Base-by-base conservation (phyloP, 305 asterid genomes). In the Ajuga reptans region DNA sequence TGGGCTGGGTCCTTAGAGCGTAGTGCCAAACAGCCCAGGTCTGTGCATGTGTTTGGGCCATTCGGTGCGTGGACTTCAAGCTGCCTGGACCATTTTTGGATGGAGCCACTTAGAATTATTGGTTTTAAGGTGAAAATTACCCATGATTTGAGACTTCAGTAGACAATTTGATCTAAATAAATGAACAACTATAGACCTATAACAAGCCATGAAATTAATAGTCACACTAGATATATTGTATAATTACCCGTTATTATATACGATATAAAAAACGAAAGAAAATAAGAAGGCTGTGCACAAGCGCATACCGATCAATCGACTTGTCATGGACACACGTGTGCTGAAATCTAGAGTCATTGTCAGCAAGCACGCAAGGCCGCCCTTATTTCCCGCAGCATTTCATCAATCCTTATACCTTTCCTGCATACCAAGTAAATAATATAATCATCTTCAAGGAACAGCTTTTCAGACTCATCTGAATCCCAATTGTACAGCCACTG, bases 321-420 rank as follows among this genome's bases (percentile, higher is more conserved):
- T 75, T 43, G 15, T 36, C 73, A 17, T 49, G 68, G 54, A 50
- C 10, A 37, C 42, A 1, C 8, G 9, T 57, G 18, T n/a, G 62
- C 63, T 3, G 18, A 61, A 34, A 59, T 53, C 66, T 77, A 37
- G 31, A 53, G 5, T 34, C 45, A 34, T 46, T 76, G 82, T 43
- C 78, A 77, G 72, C 87, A 86, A 33, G 68, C 72, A 9, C 85
- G 87, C 67, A 86, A 71, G 64, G 83, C 95, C 4, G 84, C 87
- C 62, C 93, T 75, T 69, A 88, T 88, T 70, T 81, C 93, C 66
- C 72, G 75, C 73, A 86, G 77, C 92, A 92, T 82, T 57, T 84
- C 91, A 5, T 81, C 52, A 36, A 88, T 77, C 65, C 66, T 68
- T 14, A 68, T 50, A 54, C 90, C 84, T 82, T 85, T 88, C 79